Base-by-base conservation (phyloP, 257 asterid species). In the Vinca minor region DNA sequence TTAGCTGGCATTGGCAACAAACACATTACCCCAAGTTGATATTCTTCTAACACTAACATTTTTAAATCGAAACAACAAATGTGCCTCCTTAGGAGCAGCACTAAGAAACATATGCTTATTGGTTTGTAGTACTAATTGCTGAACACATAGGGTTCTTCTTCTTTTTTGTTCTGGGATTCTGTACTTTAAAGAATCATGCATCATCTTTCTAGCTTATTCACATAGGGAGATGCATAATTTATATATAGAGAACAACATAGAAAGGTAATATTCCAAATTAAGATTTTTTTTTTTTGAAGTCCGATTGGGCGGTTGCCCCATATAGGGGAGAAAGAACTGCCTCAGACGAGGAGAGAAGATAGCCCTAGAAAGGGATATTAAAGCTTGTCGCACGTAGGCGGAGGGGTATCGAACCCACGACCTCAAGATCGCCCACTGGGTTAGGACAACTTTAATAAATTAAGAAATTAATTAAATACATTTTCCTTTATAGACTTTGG, bases 61-160 rank as follows among this genome's bases (percentile, higher is more conserved):
- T 55, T 36, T 69, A 46, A 8, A 29, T 42, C 53, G 23, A 39
- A 70, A 64, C 39, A 39, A 42, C n/a, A 25, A 32, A 28, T 28
- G 1, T 70, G 75, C 70, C 44, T 35, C 74, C 70, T 14, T 1
- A 39, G 55, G 28, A 2, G 69, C 74, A 53, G 57, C 74, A 70
- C 20, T 7, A 21, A 50, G 20, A 70, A 63, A 63, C 69, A 63
- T 53, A 61, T 49, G 61, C 36, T 53, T 42, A 11, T 45, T n/a
- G 4, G 26, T 0, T 34, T 15, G 7, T 34, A 34, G 65, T 58
- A 8, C 41, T 8, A 34, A n/a, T n/a, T n/a, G n/a, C 48, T 4
- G 0, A 45, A 58, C 65, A 45, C n/a, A 4, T 56, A 9, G 38
- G 38, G 38, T 15, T 23, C 25, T 57, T 41, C 20, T 57, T 41